Evolutionary conservation across 768 basidiomycete genomes (phyloP).

Genomic region (Pleurotus pulmonarius): DNA sequence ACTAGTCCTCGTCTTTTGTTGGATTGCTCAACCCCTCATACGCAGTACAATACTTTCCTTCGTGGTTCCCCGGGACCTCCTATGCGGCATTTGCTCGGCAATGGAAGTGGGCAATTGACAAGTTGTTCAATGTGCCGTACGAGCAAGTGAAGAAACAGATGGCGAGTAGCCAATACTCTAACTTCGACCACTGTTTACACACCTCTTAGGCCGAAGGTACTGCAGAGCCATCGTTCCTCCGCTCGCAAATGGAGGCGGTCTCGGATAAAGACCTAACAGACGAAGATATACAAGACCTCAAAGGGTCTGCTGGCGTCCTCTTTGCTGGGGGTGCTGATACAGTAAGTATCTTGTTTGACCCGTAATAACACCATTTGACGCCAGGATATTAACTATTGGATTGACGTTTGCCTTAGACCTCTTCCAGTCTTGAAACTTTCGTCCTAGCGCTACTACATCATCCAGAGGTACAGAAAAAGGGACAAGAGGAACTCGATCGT

Average conservation of each 20-base stretch:
- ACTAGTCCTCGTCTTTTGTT: background rate
- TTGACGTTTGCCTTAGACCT: slow-evolving; percentile 1
- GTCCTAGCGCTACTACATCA: slow-evolving; percentile 23
- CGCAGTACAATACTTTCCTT: slow-evolving; percentile 34
- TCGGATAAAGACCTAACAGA: background rate
- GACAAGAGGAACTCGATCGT: slow-evolving; percentile 26
- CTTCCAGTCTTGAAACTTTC: slow-evolving; percentile 13
- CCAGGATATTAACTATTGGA: background rate
- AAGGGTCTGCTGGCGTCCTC: slow-evolving; percentile 23
- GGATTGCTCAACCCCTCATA: background rate
- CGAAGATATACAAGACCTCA: slow-evolving; percentile 15
- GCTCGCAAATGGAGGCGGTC: slow-evolving; percentile 5
- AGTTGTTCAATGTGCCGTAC: slow-evolving; percentile 30
- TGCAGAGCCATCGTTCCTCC: slow-evolving; percentile 13
- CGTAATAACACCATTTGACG: background rate
- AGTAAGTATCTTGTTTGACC: slow-evolving; percentile 12
- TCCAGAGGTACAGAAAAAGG: slow-evolving; percentile 20
- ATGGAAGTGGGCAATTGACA: slow-evolving; percentile 22
- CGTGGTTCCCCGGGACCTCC: slow-evolving; percentile 34
- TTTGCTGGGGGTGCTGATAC: slow-evolving; percentile 35
- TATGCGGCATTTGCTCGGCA: slow-evolving; percentile 28
- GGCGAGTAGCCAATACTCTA: slow-evolving; percentile 14
- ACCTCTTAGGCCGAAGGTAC: slow-evolving; percentile 12
- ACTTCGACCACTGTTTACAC: background rate
- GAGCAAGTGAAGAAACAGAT: slow-evolving; percentile 18